Base-by-base conservation (phyloP, 345 rosid genomes). In the Boechera retrofracta region DNA sequence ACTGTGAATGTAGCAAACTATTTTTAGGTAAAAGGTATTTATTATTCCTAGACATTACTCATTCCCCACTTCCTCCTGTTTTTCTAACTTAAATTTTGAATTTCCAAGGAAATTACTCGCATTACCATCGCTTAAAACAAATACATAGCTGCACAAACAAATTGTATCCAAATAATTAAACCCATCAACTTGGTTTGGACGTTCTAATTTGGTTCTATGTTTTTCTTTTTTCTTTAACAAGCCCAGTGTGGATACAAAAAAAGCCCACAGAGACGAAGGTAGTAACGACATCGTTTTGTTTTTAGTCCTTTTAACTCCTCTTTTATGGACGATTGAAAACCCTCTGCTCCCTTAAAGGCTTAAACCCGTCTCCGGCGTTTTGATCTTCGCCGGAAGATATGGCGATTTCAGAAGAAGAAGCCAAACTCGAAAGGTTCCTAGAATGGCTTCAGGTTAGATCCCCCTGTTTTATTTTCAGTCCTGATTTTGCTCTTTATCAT, bases 381-480 rank as follows among this genome's bases (percentile, higher is more conserved):
- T 57, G 65, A 44, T 31, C 18, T 57, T 58, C 33, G 56, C 45
- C 66, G 67, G 75, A 12, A 32, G 13, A 41, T 11, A 66, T 67
- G 78, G 65, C 65, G 49, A 45, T 10, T 18, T 28, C 59, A 7
- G 73, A 69, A n/a, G 64, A 68, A 38, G 29, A 68, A 67, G 68
- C 74, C 10, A 76, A 60, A 18, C 63, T 68, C 31, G 7, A 41
- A 76, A 4, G 38, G 13, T 76, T 68, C 61, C 28, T 76, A 13
- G 63, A 69, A 11, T 76, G 79, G 79, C 79, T 76, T 58, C 68
- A 58, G 51, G 76, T 72, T 36, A 10, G 31, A 41, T 29, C 29
- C 10, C 4, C 5, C 26, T 13, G n/a, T 64, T 5, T 2, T 45
- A 18, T 45, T 26, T 29, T 42, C 21, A 42, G 53, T 63, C 66